Evolutionary conservation across 2,329 filamentous ascomycete genomes (phyloP).

Genomic region (Bipolaris zeicola): DNA sequence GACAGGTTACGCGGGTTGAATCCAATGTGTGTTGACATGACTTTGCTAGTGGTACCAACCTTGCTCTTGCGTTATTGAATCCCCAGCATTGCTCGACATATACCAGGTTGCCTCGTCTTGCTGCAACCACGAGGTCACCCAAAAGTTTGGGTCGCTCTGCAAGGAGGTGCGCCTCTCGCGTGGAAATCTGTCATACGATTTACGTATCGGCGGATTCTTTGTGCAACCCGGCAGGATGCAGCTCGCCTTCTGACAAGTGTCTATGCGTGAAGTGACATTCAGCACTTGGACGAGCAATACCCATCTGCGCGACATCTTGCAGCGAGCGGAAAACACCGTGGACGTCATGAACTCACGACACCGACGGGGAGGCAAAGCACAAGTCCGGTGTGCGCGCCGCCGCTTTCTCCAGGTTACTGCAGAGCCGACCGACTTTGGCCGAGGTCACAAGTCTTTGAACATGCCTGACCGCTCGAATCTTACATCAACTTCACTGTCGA

Average conservation of each 20-base stretch:
- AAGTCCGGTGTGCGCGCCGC: background rate
- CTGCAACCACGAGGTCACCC: background rate
- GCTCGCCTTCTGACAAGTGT: background rate
- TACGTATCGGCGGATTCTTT: background rate
- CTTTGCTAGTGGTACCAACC: background rate
- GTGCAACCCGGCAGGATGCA: background rate
- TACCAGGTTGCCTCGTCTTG: background rate
- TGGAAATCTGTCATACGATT: conserved; percentile 5
- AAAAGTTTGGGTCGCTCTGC: background rate
- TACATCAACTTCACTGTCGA: background rate
- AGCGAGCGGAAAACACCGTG: background rate
- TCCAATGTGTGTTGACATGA: background rate
- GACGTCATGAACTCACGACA: background rate
- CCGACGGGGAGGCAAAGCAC: background rate
- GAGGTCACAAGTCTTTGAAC: conserved; percentile 7
- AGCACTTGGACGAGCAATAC: background rate
- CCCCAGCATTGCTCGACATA: background rate
- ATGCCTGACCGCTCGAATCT: background rate
- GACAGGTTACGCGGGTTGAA: background rate
- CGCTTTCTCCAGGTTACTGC: background rate
- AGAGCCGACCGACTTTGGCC: conserved; percentile 5
- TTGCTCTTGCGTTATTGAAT: background rate
- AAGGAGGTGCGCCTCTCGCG: conserved; percentile 4
- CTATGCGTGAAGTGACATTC: background rate
- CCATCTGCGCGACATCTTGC: background rate